A percentile compares a stretch with the other conserved stretches of the same genome.
phyloP scores from a whole-genome alignment of 1,284 basidiomycete genomes.

The Cryptococcus neoformans region DNA sequence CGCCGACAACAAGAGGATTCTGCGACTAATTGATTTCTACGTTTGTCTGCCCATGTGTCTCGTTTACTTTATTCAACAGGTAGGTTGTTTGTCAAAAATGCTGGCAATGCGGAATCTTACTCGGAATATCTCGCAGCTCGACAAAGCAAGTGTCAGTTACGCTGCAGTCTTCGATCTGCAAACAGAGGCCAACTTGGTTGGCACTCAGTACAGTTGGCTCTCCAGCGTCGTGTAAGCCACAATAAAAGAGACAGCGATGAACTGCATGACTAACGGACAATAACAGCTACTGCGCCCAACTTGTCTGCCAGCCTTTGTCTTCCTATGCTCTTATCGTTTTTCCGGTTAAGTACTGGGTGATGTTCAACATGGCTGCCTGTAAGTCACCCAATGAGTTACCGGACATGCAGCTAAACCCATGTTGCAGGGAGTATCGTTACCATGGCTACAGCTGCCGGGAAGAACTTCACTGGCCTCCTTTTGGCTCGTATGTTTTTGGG shows the following conservation, averaged over 20 bases:
- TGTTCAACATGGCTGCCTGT: conserved; percentile 34
- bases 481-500: conserved; percentile 42
- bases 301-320: conserved; percentile 39
- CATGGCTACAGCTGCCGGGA: conserved; percentile 30
- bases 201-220: conserved; percentile 35
- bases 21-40: conserved; percentile 31
- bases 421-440: conserved; percentile 32
- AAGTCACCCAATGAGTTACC: too few relatives aligned
- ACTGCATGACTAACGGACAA: too few relatives aligned
- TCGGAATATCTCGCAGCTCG: conserved; percentile 14
- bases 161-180: conserved; percentile 42
- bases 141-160: conserved; percentile 44
- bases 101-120: too few relatives aligned
- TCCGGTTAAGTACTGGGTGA: conserved; percentile 43
- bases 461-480: conserved; percentile 36
- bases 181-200: conserved; percentile 19
- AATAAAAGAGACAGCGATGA: background rate
- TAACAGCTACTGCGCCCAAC: conserved; percentile 15
- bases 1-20: conserved; percentile 31
- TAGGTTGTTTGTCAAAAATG: background rate
- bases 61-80: conserved; percentile 33
- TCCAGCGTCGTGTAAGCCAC: conserved; percentile 22
- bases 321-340: conserved; percentile 39
- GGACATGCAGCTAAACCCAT: too few relatives aligned
- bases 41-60: conserved; percentile 40